Percentiles rank a stretch among this genome's conserved stretches.
Evolutionary conservation across 768 basidiomycete genomes (phyloP).

Genomic region (Boletus tomentosulus): DNA sequence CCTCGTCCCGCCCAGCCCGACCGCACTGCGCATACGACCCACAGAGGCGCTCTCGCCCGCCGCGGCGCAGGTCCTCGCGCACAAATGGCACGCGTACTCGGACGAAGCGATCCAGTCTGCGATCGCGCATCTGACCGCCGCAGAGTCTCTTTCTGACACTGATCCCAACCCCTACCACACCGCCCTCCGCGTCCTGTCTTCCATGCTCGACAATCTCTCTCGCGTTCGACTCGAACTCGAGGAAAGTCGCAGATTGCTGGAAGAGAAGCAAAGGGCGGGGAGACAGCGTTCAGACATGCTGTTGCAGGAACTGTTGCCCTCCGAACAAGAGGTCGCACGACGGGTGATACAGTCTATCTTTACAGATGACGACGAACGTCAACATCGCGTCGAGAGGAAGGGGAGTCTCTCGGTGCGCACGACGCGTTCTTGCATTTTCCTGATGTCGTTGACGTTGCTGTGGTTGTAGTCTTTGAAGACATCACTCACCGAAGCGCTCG

Average conservation of each 20-base stretch:
- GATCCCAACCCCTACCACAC: slow-evolving; percentile 59
- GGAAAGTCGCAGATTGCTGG: slow-evolving; percentile 45
- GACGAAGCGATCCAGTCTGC: slow-evolving; percentile 69
- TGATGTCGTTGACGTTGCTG: background rate
- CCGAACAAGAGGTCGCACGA: slow-evolving; percentile 64
- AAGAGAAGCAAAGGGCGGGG: slow-evolving; percentile 58
- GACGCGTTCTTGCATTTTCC: background rate
- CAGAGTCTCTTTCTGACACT: slow-evolving; percentile 45
- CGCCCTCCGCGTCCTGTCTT: slow-evolving; percentile 65
- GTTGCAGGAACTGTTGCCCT: slow-evolving; percentile 50
- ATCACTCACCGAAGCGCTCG: slow-evolving; percentile 44
- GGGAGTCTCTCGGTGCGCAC: slow-evolving; percentile 55
- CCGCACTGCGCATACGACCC: slow-evolving; percentile 14
- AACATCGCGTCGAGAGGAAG: slow-evolving; percentile 49
- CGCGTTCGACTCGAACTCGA: slow-evolving; percentile 61
- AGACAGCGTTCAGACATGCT: slow-evolving; percentile 50
- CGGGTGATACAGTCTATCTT: slow-evolving; percentile 68
- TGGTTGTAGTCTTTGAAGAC: slow-evolving; percentile 39
- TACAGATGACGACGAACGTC: slow-evolving; percentile 39
- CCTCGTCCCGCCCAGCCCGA: slow-evolving; percentile 36
- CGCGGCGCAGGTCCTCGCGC: slow-evolving; percentile 52
- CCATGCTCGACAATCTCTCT: slow-evolving; percentile 56
- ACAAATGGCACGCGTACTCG: slow-evolving; percentile 74
- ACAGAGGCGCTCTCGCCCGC: slow-evolving; percentile 20
- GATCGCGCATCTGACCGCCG: slow-evolving; percentile 45